Evolutionary conservation across 257 asterid genomes (phyloP), one percentile per base, ranked within the genome.

Genomic region (Solanum raphanifolium): DNA sequence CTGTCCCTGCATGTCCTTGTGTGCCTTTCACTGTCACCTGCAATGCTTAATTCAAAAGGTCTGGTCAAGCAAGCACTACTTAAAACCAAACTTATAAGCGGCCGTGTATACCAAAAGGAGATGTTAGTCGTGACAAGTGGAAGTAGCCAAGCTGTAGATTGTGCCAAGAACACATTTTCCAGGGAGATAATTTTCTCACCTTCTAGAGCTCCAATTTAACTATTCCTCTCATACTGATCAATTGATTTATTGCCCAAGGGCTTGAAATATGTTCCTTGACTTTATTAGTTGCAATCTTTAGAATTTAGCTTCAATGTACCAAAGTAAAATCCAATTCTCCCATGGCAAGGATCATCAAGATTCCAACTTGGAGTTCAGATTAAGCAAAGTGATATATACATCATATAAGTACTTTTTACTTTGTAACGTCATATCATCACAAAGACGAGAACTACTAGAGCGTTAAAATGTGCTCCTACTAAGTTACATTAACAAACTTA

Each of bases 1-100:
- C 98, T 55, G 99, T 97, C 89, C 99, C 99, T 1, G 99, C 99
- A 85, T 97, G 99, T 87, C 99, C 99, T 92, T 97, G 99, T 73
- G 99, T 93, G 81, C 99, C 99, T 94, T 90, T 96, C 87, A 96
- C 98, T 0, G 94, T 94, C 90, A 95, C 99, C 98, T 97, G 92
- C 88, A 90, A 83, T 86, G 76, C 62, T 38, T 87, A 65, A 86
- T 35, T 41, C 71, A 46, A 43, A 36, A 71, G 46, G 52, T 21
- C 66, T 31, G 68, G 7, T 58, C 65, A 69, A 27, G 39, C 66
- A 21, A 85, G 78, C 65, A 23, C 5, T 66, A 7, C 35, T 18
- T 85, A 8, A n/a, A 25, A 16, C 6, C 75, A 55, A 66, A 85
- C 2, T 9, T 43, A 79, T 43, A 25, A 46, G 85, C 0, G 18